Base-by-base conservation (phyloP, 1,139 yeast genomes). In the Suhomyces bolitotheri region DNA sequence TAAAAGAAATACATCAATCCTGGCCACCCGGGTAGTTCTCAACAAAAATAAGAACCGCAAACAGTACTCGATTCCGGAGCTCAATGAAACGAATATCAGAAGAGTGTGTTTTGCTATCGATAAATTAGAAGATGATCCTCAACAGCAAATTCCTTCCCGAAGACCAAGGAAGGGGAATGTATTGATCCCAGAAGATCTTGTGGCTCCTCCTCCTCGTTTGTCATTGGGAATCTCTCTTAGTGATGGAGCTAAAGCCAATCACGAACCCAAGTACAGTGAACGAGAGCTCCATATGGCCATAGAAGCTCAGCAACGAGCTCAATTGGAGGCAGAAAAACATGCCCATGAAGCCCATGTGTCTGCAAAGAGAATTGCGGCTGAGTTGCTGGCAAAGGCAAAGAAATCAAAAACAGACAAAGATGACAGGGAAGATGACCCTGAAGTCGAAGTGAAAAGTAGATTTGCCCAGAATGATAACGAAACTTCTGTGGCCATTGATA, bases 141-240 rank as follows among this genome's bases (percentile, higher is more conserved):
- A 96, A 25, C 97, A 90, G 54, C 97, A 89, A 57, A 85, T 90
- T 41, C 97, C 97, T 1, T 84, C 95, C 1, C 67, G 96, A 47
- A 74, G 82, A 41, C 97, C 97, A 2, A 74, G 76, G 45, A 74
- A 74, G 46, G 97, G 97, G 3, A 82, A 86, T 51, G 90, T 89
- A 6, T 56, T 83, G 24, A 78, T 88, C 9, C 88, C 90, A 0
- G 87, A 82, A 31, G 92, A 84, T 51, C 50, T 81, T 22, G 57
- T 69, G 24, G 82, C 82, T 0, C 79, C 79, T 1, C 80, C 85
- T 1, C 78, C 85, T 16, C 62, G 81, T 44, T 64, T 84, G 21
- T 75, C 84, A 1, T 70, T 78, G 38, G 92, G 92, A 1, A 82
- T 83, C 16, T 61, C 75, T 8, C 52, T 63, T 19, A 62, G 59